These are phyloP conservation scores for Tilletia indica DNA, from an alignment of 1,284 basidiomycete species.

Conservation along the genomic window DNA sequence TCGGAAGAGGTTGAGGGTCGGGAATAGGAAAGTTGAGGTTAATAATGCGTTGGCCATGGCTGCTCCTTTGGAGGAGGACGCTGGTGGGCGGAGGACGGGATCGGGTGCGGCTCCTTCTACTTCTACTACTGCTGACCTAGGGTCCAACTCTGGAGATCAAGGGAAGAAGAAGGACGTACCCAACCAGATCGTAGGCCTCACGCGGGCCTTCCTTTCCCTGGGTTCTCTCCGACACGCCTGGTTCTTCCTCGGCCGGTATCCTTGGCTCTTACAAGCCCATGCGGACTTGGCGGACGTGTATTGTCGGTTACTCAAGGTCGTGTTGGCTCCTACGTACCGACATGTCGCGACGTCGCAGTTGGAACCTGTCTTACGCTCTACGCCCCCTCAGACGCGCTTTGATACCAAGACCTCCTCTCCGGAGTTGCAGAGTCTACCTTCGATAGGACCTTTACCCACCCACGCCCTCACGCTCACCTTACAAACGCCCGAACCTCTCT, in stretches of 20 bases:
- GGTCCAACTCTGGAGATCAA: slow-evolving; percentile 34
- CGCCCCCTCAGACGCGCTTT: slow-evolving; percentile 49
- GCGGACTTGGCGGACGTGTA: slow-evolving; percentile 77
- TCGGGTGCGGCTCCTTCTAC: neutral
- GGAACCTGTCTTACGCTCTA: slow-evolving; percentile 60
- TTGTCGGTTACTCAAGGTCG: slow-evolving; percentile 47
- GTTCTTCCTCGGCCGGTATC: slow-evolving; percentile 75
- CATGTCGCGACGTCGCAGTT: slow-evolving; percentile 59
- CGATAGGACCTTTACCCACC: neutral
- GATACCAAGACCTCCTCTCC: slow-evolving; percentile 24
- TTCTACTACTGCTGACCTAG: slow-evolving; percentile 30
- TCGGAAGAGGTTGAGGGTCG: slow-evolving; percentile 54
- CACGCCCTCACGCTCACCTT: slow-evolving; percentile 34
- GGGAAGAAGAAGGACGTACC: slow-evolving; percentile 51
- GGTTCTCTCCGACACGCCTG: slow-evolving; percentile 77
- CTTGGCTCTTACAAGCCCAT: slow-evolving; percentile 76
- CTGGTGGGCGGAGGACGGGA: slow-evolving; percentile 44
- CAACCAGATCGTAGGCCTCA: slow-evolving; percentile 79
- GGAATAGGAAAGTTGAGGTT: neutral
- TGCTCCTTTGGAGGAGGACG: slow-evolving; percentile 73
- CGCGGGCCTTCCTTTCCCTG: slow-evolving; percentile 77
- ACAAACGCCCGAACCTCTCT: slow-evolving; percentile 43
- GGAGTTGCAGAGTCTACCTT: neutral
- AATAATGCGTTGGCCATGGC: slow-evolving; percentile 79
- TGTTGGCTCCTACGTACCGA: slow-evolving; percentile 46